Percentiles rank a stretch among this genome's conserved stretches.
Conservation (phyloP, 2,329 filamentous ascomycete genomes). For the Cryphonectria parasitica region DNA sequence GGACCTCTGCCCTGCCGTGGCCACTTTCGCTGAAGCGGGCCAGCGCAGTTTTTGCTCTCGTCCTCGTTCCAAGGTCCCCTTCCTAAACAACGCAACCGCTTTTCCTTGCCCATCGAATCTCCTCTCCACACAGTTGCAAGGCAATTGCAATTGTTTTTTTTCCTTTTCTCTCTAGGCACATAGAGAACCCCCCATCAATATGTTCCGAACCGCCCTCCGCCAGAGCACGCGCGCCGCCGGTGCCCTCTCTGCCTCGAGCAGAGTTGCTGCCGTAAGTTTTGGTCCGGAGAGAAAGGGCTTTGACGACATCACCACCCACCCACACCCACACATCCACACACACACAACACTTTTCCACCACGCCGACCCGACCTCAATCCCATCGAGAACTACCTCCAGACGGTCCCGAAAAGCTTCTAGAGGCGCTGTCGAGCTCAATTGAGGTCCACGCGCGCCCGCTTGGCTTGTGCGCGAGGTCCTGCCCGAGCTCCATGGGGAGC, state of each 20-base stretch:
- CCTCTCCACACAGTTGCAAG: slow-evolving; percentile 66
- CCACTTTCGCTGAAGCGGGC: slow-evolving; percentile 6
- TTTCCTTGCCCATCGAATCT: slow-evolving; percentile 53
- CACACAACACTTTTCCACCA: slow-evolving; percentile 38
- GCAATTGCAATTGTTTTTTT: slow-evolving; percentile 62
- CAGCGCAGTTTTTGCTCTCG: slow-evolving; percentile 30
- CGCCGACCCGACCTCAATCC: slow-evolving; percentile 46
- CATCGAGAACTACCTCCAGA: slow-evolving; percentile 49
- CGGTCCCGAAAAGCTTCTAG: slow-evolving; percentile 40
- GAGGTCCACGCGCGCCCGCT: slow-evolving; percentile 38
- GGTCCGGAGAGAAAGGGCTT: slow-evolving; percentile 30
- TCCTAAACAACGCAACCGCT: slow-evolving; percentile 40
- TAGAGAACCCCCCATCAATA: slow-evolving; percentile 63
- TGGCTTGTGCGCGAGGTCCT: slow-evolving; percentile 38
- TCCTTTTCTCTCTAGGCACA: slow-evolving; percentile 52
- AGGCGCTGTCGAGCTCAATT: slow-evolving; percentile 42
- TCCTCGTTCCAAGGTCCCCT: slow-evolving; percentile 27
- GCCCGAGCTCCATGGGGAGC: slow-evolving; percentile 42
- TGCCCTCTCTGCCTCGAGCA: slow-evolving; percentile 89
- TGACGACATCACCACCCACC: slow-evolving; percentile 23
- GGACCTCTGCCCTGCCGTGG: slow-evolving; percentile 4
- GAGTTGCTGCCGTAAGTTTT: slow-evolving; percentile 91
- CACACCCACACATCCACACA: slow-evolving; percentile 14
- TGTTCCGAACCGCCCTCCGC: slow-evolving; percentile 98
- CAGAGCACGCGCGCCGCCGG: slow-evolving; percentile 94